Percentiles rank a stretch among this genome's conserved stretches.
Conservation (phyloP, 2,329 filamentous ascomycete genomes). For the Xylaria sp. region DNA sequence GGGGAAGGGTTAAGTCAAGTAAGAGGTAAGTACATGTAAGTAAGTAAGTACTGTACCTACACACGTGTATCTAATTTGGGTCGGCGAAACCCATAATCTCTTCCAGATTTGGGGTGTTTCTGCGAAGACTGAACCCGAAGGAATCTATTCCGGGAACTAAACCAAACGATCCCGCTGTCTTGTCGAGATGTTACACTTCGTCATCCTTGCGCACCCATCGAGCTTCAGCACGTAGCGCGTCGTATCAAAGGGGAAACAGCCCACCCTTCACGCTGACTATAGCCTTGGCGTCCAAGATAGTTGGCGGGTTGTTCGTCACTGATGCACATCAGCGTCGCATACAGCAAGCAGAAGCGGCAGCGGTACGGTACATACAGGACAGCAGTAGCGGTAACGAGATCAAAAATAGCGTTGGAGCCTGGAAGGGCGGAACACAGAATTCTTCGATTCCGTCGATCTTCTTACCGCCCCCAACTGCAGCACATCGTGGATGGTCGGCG, state of each 20-base stretch:
- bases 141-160: constrained; percentile 16
- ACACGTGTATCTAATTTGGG: neutral
- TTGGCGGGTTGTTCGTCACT: neutral
- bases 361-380: too few relatives aligned
- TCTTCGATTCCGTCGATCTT: constrained; percentile 15
- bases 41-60: neutral
- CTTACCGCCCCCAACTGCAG: constrained; percentile 7
- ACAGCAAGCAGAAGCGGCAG: neutral
- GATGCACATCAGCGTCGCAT: constrained; percentile 6
- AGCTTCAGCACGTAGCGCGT: neutral
- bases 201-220: constrained; percentile 5
- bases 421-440: neutral
- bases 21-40: too few relatives aligned
- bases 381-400: neutral
- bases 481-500: neutral
- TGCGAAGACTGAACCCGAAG: constrained; percentile 1
- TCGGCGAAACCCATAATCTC: neutral
- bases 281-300: neutral
- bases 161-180: neutral
- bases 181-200: neutral
- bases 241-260: neutral
- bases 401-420: constrained; percentile 12
- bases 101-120: constrained; percentile 7
- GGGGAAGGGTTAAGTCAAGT: too few relatives aligned
- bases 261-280: neutral